Evolutionary conservation across 2,329 filamentous ascomycete genomes (phyloP), one percentile per base, ranked within the genome.

Genomic region (Colletotrichum simmondsii): DNA sequence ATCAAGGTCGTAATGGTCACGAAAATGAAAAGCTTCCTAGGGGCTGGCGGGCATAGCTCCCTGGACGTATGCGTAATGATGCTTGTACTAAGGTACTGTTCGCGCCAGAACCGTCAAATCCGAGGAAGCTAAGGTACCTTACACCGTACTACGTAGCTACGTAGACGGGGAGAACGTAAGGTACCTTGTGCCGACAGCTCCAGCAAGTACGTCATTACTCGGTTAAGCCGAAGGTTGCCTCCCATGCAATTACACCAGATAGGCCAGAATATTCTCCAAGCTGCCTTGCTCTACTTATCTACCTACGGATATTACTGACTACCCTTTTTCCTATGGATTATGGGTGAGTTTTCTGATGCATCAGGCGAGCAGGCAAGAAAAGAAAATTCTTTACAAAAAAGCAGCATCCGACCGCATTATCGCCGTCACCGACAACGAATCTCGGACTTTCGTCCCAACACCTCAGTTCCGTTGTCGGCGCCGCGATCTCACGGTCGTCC

Each of bases 41-140:
- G 30, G 59, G 57, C 53, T 54, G 35, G 68, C 68, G 68, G 62
- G 26, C 37, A 71, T 59, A 59, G 68, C 58, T 73, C 62, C 57
- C 63, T 62, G 54, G 63, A 59, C 58, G 60, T 71, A 62, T 73
- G 71, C 60, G 56, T 61, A 65, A 71, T 73, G 71, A 73, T 73
- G 61, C 60, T 61, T 35, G 66, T 57, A 71, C 71, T 71, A 72
- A 28, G 61, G 37, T 42, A 42, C 37, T 19, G 37, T 19, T 72
- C 63, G 57, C 63, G 61, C 42, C 62, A 73, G 62, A 56, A 58
- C 56, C 59, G 62, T 68, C 63, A 73, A 53, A 64, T 59, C 62
- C 61, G 52, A 67, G 71, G 58, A 73, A 42, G 37, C 37, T 42
- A 42, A 42, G 37, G 37, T 42, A 19, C 37, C 37, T 42, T 35